phyloP scores from a whole-genome alignment of 2,329 filamentous ascomycete species.

The Fusarium sp. region DNA sequence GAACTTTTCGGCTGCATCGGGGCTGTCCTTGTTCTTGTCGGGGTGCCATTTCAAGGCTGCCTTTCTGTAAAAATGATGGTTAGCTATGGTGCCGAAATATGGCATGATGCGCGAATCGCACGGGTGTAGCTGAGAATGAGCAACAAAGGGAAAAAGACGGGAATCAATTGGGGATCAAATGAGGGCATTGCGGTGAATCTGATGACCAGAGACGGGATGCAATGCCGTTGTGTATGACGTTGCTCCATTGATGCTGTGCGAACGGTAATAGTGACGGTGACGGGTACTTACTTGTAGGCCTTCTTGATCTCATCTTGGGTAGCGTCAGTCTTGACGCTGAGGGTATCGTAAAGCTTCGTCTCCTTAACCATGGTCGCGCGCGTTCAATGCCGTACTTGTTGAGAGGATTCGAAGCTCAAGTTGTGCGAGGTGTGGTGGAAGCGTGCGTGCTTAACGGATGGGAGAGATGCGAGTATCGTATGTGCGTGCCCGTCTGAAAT shows the following conservation, averaged over 20 bases:
- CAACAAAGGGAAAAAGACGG: background rate
- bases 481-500: constrained; percentile 6
- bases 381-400: constrained; percentile 21
- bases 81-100: constrained; percentile 43
- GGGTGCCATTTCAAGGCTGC: constrained; percentile 92
- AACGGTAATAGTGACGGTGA: background rate
- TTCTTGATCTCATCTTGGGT: constrained; percentile 97
- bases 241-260: background rate
- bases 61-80: constrained; percentile 69
- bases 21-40: constrained; percentile 97
- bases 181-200: background rate
- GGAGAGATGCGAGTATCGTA: constrained; percentile 3
- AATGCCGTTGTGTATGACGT: background rate
- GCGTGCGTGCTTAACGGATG: background rate
- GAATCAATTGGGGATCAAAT: background rate
- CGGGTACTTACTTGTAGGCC: constrained; percentile 78
- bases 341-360: constrained; percentile 92
- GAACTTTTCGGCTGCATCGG: constrained; percentile 89
- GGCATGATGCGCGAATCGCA: constrained; percentile 1
- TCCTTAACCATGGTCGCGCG: constrained; percentile 84
- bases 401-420: background rate
- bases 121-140: background rate
- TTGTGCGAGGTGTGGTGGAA: constrained; percentile 17
- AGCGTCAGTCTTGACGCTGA: constrained; percentile 82
- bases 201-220: background rate